Conservation (phyloP, 2,329 filamentous ascomycete genomes). For the Aspergillus sclerotialis region DNA sequence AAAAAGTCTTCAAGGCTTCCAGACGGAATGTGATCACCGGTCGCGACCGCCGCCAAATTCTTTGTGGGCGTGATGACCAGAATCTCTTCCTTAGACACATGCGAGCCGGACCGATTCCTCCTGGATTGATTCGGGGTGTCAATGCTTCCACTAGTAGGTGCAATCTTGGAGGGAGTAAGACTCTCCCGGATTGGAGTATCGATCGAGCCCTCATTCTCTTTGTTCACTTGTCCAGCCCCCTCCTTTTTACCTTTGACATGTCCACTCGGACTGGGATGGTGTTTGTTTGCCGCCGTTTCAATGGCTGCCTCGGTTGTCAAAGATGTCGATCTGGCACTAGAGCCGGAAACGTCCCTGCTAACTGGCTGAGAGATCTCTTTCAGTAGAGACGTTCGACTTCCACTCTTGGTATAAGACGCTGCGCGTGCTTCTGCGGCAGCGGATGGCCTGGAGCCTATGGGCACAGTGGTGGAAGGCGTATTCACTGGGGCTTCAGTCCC, state of each 20-base stretch:
- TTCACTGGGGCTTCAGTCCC: constrained; percentile 26
- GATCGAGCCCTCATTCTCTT: constrained; percentile 13
- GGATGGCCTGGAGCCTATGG: constrained; percentile 18
- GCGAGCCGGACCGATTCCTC: constrained; percentile 15
- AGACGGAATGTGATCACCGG: constrained; percentile 8
- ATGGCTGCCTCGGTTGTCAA: constrained; percentile 9
- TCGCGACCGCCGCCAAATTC: constrained; percentile 8
- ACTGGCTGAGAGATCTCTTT: constrained; percentile 23
- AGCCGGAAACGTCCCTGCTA: constrained; percentile 25
- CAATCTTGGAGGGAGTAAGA: constrained; percentile 13
- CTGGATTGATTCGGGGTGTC: constrained; percentile 17
- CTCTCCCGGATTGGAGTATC: constrained; percentile 13
- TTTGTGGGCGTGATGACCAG: constrained; percentile 12
- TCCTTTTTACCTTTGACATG: constrained; percentile 29
- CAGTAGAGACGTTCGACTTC: constrained; percentile 13
- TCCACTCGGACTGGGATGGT: constrained; percentile 25
- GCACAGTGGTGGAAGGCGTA: constrained; percentile 17
- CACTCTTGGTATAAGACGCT: constrained; percentile 16
- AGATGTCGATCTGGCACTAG: constrained; percentile 22
- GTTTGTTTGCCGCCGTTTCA: constrained; percentile 14
- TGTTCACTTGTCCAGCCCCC: constrained; percentile 14
- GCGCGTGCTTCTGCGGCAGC: constrained; percentile 22
- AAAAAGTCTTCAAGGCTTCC: constrained; percentile 13
- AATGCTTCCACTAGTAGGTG: constrained; percentile 13
- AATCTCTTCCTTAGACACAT: constrained; percentile 11